Evolutionary conservation across 345 rosid genomes (phyloP).

Genomic region (Pistacia integerrima): DNA sequence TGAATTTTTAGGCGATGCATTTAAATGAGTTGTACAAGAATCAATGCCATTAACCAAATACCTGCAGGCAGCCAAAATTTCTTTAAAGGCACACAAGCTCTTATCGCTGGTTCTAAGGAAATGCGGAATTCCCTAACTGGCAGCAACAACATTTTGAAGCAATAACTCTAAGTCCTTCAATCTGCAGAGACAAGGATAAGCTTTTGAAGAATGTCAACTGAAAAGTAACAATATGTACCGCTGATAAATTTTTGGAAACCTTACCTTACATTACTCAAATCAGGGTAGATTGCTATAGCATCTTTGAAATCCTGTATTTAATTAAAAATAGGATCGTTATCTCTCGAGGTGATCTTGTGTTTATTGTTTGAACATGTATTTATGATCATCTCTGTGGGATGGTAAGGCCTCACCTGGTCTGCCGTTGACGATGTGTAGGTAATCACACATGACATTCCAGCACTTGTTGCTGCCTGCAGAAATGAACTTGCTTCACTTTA

Average conservation of each 20-base stretch:
- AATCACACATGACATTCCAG: conserved; percentile 90
- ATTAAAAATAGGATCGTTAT: neutral
- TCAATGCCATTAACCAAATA: neutral
- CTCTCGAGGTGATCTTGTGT: conserved; percentile 9
- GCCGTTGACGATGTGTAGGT: conserved; percentile 88
- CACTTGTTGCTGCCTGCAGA: conserved; percentile 77
- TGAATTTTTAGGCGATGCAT: neutral
- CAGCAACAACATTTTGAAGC: conserved; percentile 47
- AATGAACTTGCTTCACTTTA: conserved; percentile 16
- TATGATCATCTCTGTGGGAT: neutral
- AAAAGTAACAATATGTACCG: neutral
- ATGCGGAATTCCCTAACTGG: conserved; percentile 30
- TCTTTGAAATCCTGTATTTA: conserved; percentile 73
- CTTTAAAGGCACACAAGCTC: conserved; percentile 1
- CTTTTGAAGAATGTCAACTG: neutral
- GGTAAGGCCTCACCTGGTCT: conserved; percentile 59
- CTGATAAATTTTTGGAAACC: neutral
- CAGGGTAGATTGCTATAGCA: conserved; percentile 76
- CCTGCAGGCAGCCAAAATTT: neutral
- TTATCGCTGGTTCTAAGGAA: neutral
- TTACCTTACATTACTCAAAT: conserved; percentile 73
- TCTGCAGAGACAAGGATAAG: conserved; percentile 34
- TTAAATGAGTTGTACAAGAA: conserved; percentile 8
- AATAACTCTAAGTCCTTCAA: conserved; percentile 58
- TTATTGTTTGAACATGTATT: neutral